phyloP scores from a whole-genome alignment of 202 grass and related monocot genomes.

The Schoenoplectus triqueter region DNA sequence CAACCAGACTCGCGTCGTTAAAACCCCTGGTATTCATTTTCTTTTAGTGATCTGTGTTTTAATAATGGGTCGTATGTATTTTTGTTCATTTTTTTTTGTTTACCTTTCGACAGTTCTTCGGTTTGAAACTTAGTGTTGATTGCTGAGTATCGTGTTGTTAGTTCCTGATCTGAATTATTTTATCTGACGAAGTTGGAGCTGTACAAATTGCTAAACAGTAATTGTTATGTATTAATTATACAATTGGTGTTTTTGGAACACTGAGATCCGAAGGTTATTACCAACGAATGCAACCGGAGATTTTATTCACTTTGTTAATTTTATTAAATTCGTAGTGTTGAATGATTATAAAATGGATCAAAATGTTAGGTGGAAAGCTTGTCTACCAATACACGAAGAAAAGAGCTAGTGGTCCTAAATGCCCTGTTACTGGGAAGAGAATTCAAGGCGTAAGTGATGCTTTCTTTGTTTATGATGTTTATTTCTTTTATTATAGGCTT shows the following conservation, averaged over 20 bases:
- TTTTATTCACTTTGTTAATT: neutral
- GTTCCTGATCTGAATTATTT: neutral
- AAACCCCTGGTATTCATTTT: slow-evolving; percentile 63
- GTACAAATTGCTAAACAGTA: neutral
- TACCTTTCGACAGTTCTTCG: neutral
- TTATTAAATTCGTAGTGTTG: neutral
- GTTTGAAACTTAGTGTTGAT: neutral
- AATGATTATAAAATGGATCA: neutral
- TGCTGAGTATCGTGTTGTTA: neutral
- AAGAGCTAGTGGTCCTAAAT: slow-evolving; percentile 82
- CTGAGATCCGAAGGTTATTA: neutral
- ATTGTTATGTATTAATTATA: neutral
- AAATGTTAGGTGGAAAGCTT: slow-evolving; percentile 65
- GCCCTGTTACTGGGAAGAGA: slow-evolving; percentile 82
- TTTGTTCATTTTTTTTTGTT: too few relatives aligned
- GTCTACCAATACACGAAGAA: slow-evolving; percentile 90
- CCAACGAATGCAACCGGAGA: neutral
- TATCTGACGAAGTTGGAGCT: neutral
- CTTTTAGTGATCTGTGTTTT: neutral
- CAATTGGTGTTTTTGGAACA: neutral
- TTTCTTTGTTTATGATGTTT: neutral
- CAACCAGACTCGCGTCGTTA: slow-evolving; percentile 94
- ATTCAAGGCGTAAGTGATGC: slow-evolving; percentile 74
- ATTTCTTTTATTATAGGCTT: neutral
- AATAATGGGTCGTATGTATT: neutral